These are phyloP conservation scores for Annona cherimola DNA, from an alignment of 164 flowering plant genomes.

Conservation along the genomic window DNA sequence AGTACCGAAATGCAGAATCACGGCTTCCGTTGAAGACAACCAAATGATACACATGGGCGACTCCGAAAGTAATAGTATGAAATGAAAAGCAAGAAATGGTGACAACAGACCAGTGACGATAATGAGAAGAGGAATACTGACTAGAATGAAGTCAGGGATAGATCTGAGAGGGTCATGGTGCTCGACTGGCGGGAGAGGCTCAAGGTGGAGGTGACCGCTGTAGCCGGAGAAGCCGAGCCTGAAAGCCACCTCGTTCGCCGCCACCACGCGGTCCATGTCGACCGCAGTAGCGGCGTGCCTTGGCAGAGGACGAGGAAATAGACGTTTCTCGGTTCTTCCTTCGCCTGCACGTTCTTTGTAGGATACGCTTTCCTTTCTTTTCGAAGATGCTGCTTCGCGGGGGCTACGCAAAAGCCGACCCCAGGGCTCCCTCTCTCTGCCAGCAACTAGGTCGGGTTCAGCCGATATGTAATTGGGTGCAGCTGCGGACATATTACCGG, in stretches of 20 bases:
- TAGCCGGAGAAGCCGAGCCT: constrained; percentile 85
- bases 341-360: no score
- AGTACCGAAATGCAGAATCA: no score
- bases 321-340: no score
- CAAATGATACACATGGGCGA: background rate
- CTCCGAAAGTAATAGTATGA: background rate
- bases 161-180: constrained; percentile 44
- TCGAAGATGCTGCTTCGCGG: no score
- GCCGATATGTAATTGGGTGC: no score
- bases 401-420: no score
- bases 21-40: no score
- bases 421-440: no score
- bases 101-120: background rate
- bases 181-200: constrained; percentile 76
- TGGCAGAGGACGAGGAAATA: no score
- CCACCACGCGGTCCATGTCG: constrained; percentile 63
- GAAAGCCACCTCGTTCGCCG: constrained; percentile 55
- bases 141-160: constrained; percentile 74
- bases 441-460: no score
- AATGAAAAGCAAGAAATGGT: background rate
- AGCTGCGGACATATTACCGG: no score
- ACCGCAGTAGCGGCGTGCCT: background rate
- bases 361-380: no score
- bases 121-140: constrained; percentile 27
- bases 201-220: constrained; percentile 83